Percentiles rank a stretch among this genome's conserved stretches.
phyloP scores from a whole-genome alignment of 75 land plant species.

The Picea sitchensis region DNA sequence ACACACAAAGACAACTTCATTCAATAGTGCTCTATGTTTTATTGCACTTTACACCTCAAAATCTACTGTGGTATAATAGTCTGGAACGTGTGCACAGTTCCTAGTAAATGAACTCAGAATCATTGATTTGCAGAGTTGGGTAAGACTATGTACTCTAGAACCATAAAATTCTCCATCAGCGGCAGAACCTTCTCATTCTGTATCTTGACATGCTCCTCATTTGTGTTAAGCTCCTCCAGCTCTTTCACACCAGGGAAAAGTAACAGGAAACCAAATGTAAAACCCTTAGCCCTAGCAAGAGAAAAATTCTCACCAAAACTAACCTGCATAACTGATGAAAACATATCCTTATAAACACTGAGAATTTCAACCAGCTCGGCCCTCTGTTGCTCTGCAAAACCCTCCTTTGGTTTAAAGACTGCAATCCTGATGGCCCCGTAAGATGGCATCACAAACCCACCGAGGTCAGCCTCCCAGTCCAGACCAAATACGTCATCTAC shows the following conservation, averaged over 20 bases:
- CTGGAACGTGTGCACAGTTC: background rate
- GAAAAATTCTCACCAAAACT: conserved; percentile 72
- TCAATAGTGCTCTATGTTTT: background rate
- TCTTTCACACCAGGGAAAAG: conserved; percentile 42
- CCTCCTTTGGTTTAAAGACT: conserved; percentile 50
- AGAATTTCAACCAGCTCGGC: conserved; percentile 21
- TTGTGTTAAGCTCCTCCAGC: conserved; percentile 34
- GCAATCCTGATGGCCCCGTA: conserved; percentile 47
- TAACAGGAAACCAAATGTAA: conserved; percentile 38
- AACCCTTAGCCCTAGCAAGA: conserved; percentile 77
- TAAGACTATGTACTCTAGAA: conserved; percentile 35
- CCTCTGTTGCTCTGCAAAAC: conserved; percentile 14
- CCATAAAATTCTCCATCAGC: conserved; percentile 38
- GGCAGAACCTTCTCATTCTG: conserved; percentile 39
- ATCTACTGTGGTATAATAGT: background rate
- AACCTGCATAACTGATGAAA: conserved; percentile 26
- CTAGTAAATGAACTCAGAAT: background rate
- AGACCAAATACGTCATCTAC: conserved; percentile 71
- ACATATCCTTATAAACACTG: conserved; percentile 18
- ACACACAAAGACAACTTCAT: background rate
- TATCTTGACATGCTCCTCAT: conserved; percentile 23
- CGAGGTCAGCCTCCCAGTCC: conserved; percentile 65
- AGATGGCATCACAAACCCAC: conserved; percentile 3
- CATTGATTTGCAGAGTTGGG: conserved; percentile 21
- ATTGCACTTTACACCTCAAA: background rate